Conservation (phyloP, 192 early-diverging fungal genomes). For the Umbelopsis isabellina region DNA sequence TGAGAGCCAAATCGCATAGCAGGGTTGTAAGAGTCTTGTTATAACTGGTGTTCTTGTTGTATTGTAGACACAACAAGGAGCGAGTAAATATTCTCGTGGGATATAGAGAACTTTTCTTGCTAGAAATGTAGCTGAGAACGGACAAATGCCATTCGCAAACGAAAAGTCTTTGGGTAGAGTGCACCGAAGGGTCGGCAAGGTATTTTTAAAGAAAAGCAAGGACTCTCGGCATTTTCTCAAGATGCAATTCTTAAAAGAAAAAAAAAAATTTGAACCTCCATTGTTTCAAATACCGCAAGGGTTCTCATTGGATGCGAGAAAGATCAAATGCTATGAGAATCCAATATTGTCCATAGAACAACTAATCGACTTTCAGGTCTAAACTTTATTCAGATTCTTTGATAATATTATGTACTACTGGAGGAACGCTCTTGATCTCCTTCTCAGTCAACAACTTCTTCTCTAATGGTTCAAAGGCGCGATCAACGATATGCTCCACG, state of each 20-base stretch:
- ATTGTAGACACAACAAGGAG: constrained; percentile 5
- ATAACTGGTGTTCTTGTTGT: constrained; percentile 3
- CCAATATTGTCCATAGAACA: too few species aligned
- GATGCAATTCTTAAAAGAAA: too few species aligned
- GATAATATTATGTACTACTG: constrained; percentile 26
- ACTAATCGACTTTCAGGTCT: constrained; percentile 18
- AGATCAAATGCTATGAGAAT: too few species aligned
- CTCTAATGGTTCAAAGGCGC: constrained; percentile 56
- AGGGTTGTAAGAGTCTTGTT: constrained; percentile 24
- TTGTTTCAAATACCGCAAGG: too few species aligned
- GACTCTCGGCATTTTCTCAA: neutral
- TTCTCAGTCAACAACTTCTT: constrained; percentile 33
- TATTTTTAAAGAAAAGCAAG: neutral
- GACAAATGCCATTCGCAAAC: constrained; percentile 18
- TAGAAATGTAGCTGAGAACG: neutral
- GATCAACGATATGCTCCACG: constrained; percentile 60
- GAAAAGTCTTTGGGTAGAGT: neutral
- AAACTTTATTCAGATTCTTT: constrained; percentile 23
- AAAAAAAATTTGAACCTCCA: too few species aligned
- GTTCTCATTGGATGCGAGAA: too few species aligned
- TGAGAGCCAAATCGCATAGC: constrained; percentile 40
- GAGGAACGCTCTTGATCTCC: neutral
- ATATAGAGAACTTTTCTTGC: neutral
- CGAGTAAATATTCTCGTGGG: neutral
- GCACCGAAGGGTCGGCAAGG: neutral